These are phyloP conservation scores for Nannochloropsis salina DNA, from an alignment of 108 stramenopile genomes.

Conservation along the genomic window DNA sequence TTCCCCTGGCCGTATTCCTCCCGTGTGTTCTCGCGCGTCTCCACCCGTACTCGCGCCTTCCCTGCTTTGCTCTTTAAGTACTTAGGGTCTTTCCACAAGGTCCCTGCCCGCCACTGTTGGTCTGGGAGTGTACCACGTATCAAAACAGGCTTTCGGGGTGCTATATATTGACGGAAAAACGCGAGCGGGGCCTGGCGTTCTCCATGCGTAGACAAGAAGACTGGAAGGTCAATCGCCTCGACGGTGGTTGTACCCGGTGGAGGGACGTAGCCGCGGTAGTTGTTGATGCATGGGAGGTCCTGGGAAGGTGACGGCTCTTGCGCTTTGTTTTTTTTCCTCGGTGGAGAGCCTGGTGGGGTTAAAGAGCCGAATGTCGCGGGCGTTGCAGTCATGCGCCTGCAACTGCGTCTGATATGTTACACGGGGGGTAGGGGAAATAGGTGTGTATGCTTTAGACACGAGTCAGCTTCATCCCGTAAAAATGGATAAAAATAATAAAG, in stretches of 20 bases:
- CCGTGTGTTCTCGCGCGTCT: slow-evolving; percentile 25
- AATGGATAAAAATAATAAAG: too few species aligned
- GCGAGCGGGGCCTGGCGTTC: neutral
- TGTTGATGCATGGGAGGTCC: neutral
- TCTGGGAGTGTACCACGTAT: slow-evolving; percentile 39
- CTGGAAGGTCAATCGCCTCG: neutral
- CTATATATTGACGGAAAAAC: slow-evolving; percentile 42
- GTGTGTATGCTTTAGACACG: neutral
- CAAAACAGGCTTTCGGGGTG: slow-evolving; percentile 39
- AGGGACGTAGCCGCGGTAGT: neutral
- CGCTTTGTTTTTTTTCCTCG: neutral
- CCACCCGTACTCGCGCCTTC: slow-evolving; percentile 45
- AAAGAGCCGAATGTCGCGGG: neutral
- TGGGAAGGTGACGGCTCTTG: neutral
- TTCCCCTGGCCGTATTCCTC: slow-evolving; percentile 47
- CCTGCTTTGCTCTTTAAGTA: slow-evolving; percentile 32
- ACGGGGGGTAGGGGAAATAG: neutral
- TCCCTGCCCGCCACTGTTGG: slow-evolving; percentile 35
- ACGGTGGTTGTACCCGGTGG: neutral
- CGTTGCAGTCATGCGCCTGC: neutral
- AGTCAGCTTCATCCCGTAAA: too few species aligned
- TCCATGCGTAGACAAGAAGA: neutral
- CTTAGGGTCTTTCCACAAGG: slow-evolving; percentile 27
- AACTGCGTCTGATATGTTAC: neutral
- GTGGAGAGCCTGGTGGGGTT: neutral